These are phyloP conservation scores for Lepidium aucheri DNA, from an alignment of 345 rosid species.

Conservation along the genomic window DNA sequence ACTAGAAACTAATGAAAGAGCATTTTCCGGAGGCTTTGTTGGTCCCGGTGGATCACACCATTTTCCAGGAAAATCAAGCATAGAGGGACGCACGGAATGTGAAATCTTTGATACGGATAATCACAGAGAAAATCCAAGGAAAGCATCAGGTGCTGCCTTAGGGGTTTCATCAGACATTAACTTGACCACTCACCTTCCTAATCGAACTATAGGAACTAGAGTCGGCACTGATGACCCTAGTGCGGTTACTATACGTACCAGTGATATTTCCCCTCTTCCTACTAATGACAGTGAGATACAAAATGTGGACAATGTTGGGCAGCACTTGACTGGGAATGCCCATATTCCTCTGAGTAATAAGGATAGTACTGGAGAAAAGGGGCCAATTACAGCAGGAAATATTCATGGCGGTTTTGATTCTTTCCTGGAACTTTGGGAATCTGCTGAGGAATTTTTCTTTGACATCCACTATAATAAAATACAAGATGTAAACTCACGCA, in stretches of 20 bases:
- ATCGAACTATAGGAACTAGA: constrained; percentile 26
- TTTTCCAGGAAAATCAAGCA: constrained; percentile 20
- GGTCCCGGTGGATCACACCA: constrained; percentile 27
- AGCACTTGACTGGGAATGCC: constrained; percentile 18
- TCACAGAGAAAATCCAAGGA: constrained; percentile 30
- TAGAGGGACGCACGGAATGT: constrained; percentile 28
- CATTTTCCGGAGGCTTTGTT: constrained; percentile 21
- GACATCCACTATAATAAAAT: constrained; percentile 70
- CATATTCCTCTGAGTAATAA: constrained; percentile 22
- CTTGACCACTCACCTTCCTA: constrained; percentile 25
- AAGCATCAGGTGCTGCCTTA: constrained; percentile 27
- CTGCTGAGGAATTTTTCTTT: constrained; percentile 63
- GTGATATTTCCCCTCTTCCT: constrained; percentile 7
- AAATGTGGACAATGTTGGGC: constrained; percentile 11
- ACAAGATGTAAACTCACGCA: constrained; percentile 38
- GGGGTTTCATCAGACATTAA: constrained; percentile 33
- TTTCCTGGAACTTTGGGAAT: constrained; percentile 79
- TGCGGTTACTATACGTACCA: constrained; percentile 6
- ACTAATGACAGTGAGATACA: constrained; percentile 4
- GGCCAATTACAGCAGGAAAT: constrained; percentile 65
- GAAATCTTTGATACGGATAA: constrained; percentile 26
- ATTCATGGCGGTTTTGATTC: constrained; percentile 70
- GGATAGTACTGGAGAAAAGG: constrained; percentile 42
- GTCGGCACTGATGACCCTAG: constrained; percentile 10
- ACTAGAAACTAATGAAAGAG: constrained; percentile 31